These are phyloP conservation scores for Cladosporium sp. DNA, from an alignment of 2,329 filamentous ascomycete genomes.

Conservation along the genomic window DNA sequence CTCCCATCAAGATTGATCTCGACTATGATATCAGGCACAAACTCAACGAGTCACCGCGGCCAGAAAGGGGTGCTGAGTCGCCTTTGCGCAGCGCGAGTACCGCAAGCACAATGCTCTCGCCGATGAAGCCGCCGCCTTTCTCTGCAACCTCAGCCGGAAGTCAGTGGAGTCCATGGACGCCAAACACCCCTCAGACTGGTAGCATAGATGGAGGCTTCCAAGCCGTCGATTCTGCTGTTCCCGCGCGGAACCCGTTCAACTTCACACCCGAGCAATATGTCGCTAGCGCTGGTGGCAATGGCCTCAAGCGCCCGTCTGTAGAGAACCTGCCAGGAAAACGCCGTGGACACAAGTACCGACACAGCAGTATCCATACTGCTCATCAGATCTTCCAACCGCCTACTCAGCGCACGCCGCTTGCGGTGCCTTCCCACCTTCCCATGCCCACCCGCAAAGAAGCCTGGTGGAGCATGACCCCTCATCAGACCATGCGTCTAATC, in stretches of 20 bases:
- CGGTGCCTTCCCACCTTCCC: slow-evolving; percentile 85
- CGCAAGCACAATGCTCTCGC: slow-evolving; percentile 26
- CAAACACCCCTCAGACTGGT: slow-evolving; percentile 30
- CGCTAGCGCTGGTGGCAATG: slow-evolving; percentile 27
- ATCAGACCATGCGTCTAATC: slow-evolving; percentile 76
- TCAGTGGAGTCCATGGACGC: slow-evolving; percentile 26
- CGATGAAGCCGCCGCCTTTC: slow-evolving; percentile 25
- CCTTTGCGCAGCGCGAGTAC: slow-evolving; percentile 15
- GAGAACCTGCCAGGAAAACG: slow-evolving; percentile 60
- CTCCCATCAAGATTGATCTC: slow-evolving; percentile 26
- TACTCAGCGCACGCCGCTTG: slow-evolving; percentile 78
- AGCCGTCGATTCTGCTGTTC: slow-evolving; percentile 18
- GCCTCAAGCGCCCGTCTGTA: slow-evolving; percentile 3
- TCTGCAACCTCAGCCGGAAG: slow-evolving; percentile 21
- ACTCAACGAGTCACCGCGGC: slow-evolving; percentile 22
- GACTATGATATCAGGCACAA: slow-evolving; percentile 29
- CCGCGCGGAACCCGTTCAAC: slow-evolving; percentile 73
- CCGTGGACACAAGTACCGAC: slow-evolving; percentile 95
- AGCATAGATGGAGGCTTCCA: slow-evolving; percentile 28
- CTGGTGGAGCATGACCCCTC: slow-evolving; percentile 81
- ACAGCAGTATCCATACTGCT: slow-evolving; percentile 74
- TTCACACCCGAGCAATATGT: slow-evolving; percentile 66
- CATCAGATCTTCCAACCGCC: slow-evolving; percentile 91
- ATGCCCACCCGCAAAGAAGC: slow-evolving; percentile 87
- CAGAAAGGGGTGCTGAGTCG: not conserved